Evolutionary conservation across 345 rosid genomes (phyloP).

Genomic region (Cardamine occulta): DNA sequence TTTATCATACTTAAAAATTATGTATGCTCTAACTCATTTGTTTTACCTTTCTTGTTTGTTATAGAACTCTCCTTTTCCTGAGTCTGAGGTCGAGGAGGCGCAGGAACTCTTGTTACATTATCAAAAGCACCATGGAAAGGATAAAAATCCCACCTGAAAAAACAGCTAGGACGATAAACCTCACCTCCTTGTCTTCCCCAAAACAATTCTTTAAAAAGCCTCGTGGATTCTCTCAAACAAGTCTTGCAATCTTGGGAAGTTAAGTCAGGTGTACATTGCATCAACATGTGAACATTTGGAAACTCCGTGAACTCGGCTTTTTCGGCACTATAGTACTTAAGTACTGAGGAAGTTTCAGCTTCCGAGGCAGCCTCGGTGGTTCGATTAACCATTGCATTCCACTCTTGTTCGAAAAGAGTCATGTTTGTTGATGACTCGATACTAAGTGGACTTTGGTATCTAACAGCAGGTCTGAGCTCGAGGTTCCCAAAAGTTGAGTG

Average conservation of each 20-base stretch:
- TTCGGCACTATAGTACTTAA: constrained; percentile 42
- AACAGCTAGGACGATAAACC: constrained; percentile 47
- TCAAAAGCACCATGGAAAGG: constrained; percentile 12
- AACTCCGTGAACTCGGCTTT: not conserved
- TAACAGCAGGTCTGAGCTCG: constrained; percentile 16
- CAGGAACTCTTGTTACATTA: constrained; percentile 13
- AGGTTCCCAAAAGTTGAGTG: constrained; percentile 36
- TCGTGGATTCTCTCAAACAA: constrained; percentile 35
- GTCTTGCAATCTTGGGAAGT: constrained; percentile 30
- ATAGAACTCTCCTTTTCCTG: not conserved
- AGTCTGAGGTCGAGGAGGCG: constrained; percentile 13
- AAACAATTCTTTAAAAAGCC: constrained; percentile 20
- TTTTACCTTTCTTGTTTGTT: constrained; percentile 2
- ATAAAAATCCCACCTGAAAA: constrained; percentile 53
- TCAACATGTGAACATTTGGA: constrained; percentile 38
- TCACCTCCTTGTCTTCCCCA: constrained; percentile 47
- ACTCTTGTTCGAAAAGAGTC: constrained; percentile 35
- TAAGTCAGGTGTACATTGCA: constrained; percentile 57
- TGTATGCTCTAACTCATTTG: not conserved
- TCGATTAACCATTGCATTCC: constrained; percentile 27
- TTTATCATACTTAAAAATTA: not conserved
- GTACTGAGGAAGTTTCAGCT: constrained; percentile 23
- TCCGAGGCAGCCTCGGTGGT: not conserved
- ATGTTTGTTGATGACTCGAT: constrained; percentile 19
- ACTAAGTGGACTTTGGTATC: constrained; percentile 15